These are phyloP conservation scores for Leptographium wingfieldii DNA, from an alignment of 2,329 filamentous ascomycete genomes.

Conservation along the genomic window DNA sequence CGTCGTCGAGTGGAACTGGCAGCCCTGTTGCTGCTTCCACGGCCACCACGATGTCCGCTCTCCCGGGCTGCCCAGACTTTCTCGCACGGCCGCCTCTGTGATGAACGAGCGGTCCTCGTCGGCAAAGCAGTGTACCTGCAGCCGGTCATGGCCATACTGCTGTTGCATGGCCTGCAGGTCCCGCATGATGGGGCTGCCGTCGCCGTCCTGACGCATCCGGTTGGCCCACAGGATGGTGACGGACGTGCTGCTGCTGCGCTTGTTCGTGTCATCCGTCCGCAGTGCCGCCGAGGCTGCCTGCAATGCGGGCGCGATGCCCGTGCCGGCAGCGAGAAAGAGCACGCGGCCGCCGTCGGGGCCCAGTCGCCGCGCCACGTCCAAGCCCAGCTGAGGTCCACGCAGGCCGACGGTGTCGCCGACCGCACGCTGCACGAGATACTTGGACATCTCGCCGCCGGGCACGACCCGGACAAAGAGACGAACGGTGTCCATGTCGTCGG, in stretches of 20 bases:
- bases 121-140: slow-evolving; percentile 64
- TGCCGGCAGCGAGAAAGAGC: slow-evolving; percentile 83
- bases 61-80: slow-evolving; percentile 1
- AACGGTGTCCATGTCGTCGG: slow-evolving; percentile 21
- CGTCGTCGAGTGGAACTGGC: slow-evolving; percentile 15
- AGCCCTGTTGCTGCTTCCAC: slow-evolving; percentile 2
- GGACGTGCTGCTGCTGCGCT: slow-evolving; percentile 7
- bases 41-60: not conserved
- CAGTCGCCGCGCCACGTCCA: slow-evolving; percentile 29
- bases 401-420: slow-evolving; percentile 56
- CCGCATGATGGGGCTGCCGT: slow-evolving; percentile 33
- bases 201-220: slow-evolving; percentile 51
- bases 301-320: slow-evolving; percentile 80
- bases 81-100: slow-evolving; percentile 32
- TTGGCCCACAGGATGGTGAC: slow-evolving; percentile 77
- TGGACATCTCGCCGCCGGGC: slow-evolving; percentile 71
- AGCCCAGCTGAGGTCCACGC: slow-evolving; percentile 66
- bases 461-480: slow-evolving; percentile 71
- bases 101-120: slow-evolving; percentile 68
- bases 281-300: slow-evolving; percentile 60
- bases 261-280: slow-evolving; percentile 15
- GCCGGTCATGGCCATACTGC: slow-evolving; percentile 34
- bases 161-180: slow-evolving; percentile 57
- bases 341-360: slow-evolving; percentile 32
- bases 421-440: slow-evolving; percentile 57